phyloP scores from a whole-genome alignment of 805 yeast species.

The Gaillardinia entomophila region DNA sequence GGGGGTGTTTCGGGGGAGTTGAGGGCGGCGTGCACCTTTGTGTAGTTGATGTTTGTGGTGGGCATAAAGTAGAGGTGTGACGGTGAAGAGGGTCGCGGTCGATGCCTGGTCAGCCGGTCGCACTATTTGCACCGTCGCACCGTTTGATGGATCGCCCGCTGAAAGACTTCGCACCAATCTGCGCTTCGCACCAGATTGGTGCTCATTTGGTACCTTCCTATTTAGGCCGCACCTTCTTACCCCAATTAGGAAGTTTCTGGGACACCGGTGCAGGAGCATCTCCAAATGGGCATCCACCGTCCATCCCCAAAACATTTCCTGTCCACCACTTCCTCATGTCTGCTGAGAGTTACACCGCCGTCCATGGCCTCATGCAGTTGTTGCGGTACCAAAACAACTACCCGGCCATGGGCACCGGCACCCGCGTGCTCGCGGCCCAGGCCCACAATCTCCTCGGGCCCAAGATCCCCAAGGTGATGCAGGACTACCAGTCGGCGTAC shows the following conservation, averaged over 20 bases:
- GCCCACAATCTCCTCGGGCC: slow-evolving; percentile 26
- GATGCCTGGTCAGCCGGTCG: no score
- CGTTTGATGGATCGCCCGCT: no score
- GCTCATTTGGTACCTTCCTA: no score
- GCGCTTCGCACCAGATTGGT: no score
- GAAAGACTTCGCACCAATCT: no score
- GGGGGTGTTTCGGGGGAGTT: no score
- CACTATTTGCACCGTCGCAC: no score
- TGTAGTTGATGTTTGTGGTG: neutral
- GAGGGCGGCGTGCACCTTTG: no score
- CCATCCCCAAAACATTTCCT: neutral
- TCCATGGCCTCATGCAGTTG: slow-evolving; percentile 22
- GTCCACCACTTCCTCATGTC: neutral
- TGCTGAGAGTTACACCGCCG: slow-evolving; percentile 18
- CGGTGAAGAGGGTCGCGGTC: no score
- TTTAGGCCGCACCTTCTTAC: no score
- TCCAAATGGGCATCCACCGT: neutral
- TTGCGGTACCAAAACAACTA: slow-evolving; percentile 22
- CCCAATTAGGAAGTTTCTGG: neutral
- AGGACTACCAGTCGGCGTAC: slow-evolving; percentile 26
- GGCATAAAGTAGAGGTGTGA: neutral
- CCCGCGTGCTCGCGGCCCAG: slow-evolving; percentile 20
- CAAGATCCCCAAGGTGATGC: slow-evolving; percentile 35
- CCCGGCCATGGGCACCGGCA: slow-evolving; percentile 29
- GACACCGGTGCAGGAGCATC: neutral